phyloP scores from a whole-genome alignment of 352 stramenopile species.

The Globisporangium rhizosaccharum region DNA sequence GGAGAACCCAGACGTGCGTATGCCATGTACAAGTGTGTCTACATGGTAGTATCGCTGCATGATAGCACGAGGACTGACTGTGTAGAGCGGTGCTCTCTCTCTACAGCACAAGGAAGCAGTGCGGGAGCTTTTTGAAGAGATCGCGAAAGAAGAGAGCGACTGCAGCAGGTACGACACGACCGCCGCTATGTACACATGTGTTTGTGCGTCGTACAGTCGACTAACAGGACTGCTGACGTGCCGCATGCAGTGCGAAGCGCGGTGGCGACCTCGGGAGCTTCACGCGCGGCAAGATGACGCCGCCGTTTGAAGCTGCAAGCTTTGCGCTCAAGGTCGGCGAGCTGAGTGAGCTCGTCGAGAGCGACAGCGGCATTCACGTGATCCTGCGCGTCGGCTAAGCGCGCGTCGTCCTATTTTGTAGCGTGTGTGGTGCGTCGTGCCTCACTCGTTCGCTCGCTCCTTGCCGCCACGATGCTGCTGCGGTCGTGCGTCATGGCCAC shows the following conservation, averaged over 20 bases:
- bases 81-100: background rate
- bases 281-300: conserved; percentile 89
- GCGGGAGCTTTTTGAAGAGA: conserved; percentile 76
- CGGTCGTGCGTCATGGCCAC: too few relatives aligned
- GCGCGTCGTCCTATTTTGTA: conserved; percentile 1
- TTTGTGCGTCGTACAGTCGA: background rate
- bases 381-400: conserved; percentile 89
- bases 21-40: conserved; percentile 7
- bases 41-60: background rate
- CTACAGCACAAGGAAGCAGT: conserved; percentile 28
- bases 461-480: too few relatives aligned
- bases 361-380: conserved; percentile 95
- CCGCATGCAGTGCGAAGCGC: conserved; percentile 66
- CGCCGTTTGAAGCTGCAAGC: conserved; percentile 87
- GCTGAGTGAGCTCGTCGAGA: conserved; percentile 94
- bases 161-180: conserved; percentile 65
- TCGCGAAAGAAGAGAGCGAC: conserved; percentile 85
- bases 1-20: conserved; percentile 52
- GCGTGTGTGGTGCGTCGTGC: background rate
- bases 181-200: background rate
- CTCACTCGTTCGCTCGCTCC: too few relatives aligned
- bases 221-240: background rate
- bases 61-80: background rate
- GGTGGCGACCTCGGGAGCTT: conserved; percentile 90
- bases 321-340: conserved; percentile 92